These are phyloP conservation scores for Fraxinus cuspidata DNA, from an alignment of 257 asterid genomes.

Conservation along the genomic window DNA sequence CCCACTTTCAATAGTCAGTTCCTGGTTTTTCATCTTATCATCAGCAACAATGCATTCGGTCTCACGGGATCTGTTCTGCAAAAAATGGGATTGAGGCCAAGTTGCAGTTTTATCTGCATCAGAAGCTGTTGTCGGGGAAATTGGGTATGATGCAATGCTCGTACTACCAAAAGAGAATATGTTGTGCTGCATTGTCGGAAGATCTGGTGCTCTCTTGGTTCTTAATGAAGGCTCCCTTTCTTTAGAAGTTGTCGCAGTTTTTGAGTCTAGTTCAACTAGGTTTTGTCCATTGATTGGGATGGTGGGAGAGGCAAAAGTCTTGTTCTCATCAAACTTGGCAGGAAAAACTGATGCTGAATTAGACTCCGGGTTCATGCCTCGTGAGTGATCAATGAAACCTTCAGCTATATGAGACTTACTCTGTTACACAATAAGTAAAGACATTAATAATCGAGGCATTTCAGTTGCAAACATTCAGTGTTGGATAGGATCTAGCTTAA, in stretches of 20 bases:
- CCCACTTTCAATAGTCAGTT: conserved; percentile 65
- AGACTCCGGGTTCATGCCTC: conserved; percentile 43
- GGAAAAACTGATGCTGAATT: conserved; percentile 53
- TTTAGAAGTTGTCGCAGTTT: conserved; percentile 54
- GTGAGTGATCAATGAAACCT: conserved; percentile 57
- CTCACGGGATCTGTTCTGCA: conserved; percentile 34
- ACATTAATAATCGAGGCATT: conserved; percentile 15
- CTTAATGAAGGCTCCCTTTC: conserved; percentile 47
- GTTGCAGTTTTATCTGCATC: conserved; percentile 41
- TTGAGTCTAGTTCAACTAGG: conserved; percentile 56
- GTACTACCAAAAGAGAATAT: conserved; percentile 43
- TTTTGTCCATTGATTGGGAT: conserved; percentile 58
- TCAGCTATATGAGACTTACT: conserved; percentile 51
- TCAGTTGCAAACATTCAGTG: not conserved
- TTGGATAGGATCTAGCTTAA: not conserved
- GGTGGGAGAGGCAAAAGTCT: conserved; percentile 40
- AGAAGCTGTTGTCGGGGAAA: conserved; percentile 40
- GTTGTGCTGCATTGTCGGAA: conserved; percentile 38
- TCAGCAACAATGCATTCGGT: conserved; percentile 33
- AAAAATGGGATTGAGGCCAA: conserved; percentile 47
- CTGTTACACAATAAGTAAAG: conserved; percentile 41
- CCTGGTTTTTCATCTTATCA: conserved; percentile 52
- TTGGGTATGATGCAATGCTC: conserved; percentile 40
- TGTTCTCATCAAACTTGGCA: conserved; percentile 56
- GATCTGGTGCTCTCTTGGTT: conserved; percentile 41